These are phyloP conservation scores for Pythium monospermum DNA, from an alignment of 352 stramenopile genomes.

Conservation along the genomic window DNA sequence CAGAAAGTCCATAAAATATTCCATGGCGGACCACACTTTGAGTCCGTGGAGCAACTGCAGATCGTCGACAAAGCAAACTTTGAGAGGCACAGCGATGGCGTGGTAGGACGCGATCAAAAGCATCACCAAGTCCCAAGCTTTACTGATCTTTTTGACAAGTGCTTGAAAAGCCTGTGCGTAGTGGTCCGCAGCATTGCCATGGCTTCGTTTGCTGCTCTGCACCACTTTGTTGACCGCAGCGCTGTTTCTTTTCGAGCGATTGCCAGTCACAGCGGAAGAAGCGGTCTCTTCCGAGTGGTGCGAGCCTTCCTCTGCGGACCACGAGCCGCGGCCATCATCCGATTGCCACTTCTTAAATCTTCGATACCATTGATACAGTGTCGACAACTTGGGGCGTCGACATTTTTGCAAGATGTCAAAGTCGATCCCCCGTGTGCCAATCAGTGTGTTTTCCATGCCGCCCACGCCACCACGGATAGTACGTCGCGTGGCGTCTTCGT, in stretches of 20 bases:
- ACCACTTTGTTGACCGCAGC: background rate
- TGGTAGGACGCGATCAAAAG: constrained; percentile 44
- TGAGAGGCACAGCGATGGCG: constrained; percentile 39
- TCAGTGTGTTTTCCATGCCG: constrained; percentile 27
- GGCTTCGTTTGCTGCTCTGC: background rate
- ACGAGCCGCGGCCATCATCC: too few relatives aligned
- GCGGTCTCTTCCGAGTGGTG: too few relatives aligned
- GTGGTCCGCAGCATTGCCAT: constrained; percentile 10
- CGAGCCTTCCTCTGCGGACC: too few relatives aligned
- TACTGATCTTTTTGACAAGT: constrained; percentile 30
- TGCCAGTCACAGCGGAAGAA: too few relatives aligned
- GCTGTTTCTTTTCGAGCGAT: too few relatives aligned
- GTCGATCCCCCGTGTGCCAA: constrained; percentile 27
- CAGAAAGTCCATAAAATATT: constrained; percentile 52
- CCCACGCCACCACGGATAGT: constrained; percentile 1
- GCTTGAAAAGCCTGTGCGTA: constrained; percentile 34
- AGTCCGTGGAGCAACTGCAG: constrained; percentile 26
- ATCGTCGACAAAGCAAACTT: constrained; percentile 51
- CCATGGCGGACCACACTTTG: constrained; percentile 34
- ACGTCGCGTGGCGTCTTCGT: constrained; percentile 16
- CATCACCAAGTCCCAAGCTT: constrained; percentile 46
- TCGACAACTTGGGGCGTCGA: constrained; percentile 38
- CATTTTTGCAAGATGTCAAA: constrained; percentile 58
- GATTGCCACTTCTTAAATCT: constrained; percentile 34
- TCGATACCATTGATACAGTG: constrained; percentile 38